A percentile compares a stretch with the other conserved stretches of the same genome.
These are phyloP conservation scores for Phtheirospermum japonicum DNA, from an alignment of 257 asterid species.

Conservation along the genomic window DNA sequence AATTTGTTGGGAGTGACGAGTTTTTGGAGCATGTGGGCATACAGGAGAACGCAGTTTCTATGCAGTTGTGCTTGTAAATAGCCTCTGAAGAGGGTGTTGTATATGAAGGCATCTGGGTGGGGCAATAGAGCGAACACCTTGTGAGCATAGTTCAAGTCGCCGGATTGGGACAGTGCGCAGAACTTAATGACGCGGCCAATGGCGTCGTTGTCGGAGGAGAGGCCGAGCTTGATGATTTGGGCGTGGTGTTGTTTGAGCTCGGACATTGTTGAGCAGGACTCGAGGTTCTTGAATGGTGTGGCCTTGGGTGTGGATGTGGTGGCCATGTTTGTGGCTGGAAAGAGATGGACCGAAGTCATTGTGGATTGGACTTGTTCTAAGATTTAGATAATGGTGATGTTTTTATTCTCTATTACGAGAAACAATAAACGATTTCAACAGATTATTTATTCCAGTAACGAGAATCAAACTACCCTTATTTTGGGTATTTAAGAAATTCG, in stretches of 20 bases:
- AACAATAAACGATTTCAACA: neutral
- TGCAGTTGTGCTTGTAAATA: constrained; percentile 34
- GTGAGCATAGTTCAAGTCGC: constrained; percentile 56
- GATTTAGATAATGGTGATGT: neutral
- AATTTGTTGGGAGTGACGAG: constrained; percentile 54
- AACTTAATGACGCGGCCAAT: constrained; percentile 62
- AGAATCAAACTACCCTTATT: too few relatives aligned
- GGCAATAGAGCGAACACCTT: constrained; percentile 59
- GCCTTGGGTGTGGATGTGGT: constrained; percentile 33
- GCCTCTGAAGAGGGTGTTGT: constrained; percentile 63
- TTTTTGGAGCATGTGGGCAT: constrained; percentile 45
- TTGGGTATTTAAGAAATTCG: too few relatives aligned
- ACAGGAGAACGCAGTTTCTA: constrained; percentile 39
- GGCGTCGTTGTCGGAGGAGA: constrained; percentile 53
- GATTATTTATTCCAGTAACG: neutral
- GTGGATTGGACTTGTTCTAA: neutral
- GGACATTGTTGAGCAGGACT: constrained; percentile 55
- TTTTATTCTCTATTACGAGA: too few relatives aligned
- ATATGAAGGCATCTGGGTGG: constrained; percentile 60
- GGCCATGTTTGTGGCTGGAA: constrained; percentile 17
- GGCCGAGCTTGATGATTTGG: constrained; percentile 62
- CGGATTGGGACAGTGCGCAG: constrained; percentile 45
- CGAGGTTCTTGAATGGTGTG: constrained; percentile 35
- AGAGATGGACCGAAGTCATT: neutral
- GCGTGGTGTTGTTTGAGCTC: constrained; percentile 67